These are phyloP conservation scores for Zygosaccharomyces pseudorouxii DNA, from an alignment of 805 yeast genomes.

Conservation along the genomic window DNA sequence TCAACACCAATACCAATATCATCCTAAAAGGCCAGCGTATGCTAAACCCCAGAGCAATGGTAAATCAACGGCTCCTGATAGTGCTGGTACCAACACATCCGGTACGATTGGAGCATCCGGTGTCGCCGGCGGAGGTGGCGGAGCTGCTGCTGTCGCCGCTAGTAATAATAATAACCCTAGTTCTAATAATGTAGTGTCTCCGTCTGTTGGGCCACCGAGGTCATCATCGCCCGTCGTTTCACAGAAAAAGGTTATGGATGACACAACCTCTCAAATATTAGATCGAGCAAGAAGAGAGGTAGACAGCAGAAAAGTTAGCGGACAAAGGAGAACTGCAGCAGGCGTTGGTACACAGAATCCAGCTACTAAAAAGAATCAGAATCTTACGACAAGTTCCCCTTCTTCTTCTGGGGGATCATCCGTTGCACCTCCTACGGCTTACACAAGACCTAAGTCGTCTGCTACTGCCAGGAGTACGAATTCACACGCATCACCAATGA, in stretches of 20 bases:
- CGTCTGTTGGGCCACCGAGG: neutral
- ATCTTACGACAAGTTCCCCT: conserved; percentile 6
- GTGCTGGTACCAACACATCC: neutral
- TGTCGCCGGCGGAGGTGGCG: neutral
- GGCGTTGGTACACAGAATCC: conserved; percentile 24
- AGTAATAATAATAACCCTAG: neutral
- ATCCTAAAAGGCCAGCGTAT: conserved; percentile 8
- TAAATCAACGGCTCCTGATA: neutral
- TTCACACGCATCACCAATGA: conserved; percentile 8
- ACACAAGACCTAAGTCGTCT: conserved; percentile 15
- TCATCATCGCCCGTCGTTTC: conserved; percentile 5
- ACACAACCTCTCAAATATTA: conserved; percentile 32
- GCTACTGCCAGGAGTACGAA: conserved; percentile 5
- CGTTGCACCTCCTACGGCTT: neutral
- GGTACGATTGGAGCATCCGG: neutral
- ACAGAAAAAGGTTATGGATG: conserved; percentile 23
- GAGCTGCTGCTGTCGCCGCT: neutral
- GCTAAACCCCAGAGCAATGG: conserved; percentile 15
- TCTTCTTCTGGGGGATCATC: conserved; percentile 13
- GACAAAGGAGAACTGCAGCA: conserved; percentile 13
- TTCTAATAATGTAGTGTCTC: neutral
- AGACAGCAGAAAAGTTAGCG: conserved; percentile 16
- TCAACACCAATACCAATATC: conserved; percentile 9
- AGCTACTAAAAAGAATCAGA: conserved; percentile 18
- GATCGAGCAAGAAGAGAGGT: conserved; percentile 29